These are phyloP conservation scores for Komagataella phaffii DNA, from an alignment of 805 yeast species.

Conservation along the genomic window DNA sequence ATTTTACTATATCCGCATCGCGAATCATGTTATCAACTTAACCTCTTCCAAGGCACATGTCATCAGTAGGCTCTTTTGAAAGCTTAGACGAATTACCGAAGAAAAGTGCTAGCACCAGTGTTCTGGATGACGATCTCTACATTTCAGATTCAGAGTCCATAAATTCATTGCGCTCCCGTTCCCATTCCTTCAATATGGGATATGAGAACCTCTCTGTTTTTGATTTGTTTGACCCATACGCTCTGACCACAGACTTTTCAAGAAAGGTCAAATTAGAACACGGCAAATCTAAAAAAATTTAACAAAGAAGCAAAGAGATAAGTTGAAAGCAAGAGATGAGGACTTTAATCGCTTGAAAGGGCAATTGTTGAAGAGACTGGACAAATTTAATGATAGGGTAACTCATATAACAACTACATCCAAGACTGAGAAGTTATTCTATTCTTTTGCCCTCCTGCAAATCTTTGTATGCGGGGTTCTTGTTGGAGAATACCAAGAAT, in stretches of 20 bases:
- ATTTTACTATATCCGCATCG: not conserved
- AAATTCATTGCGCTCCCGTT: not conserved
- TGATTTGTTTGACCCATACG: constrained; percentile 17
- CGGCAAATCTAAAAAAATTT: constrained; percentile 5
- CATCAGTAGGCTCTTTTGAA: not conserved
- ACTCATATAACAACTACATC: constrained; percentile 26
- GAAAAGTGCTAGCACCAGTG: not conserved
- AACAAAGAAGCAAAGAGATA: constrained; percentile 13
- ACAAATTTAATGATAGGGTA: constrained; percentile 22
- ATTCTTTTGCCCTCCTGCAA: constrained; percentile 54
- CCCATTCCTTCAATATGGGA: not conserved
- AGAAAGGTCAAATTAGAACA: constrained; percentile 5
- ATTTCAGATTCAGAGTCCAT: not conserved
- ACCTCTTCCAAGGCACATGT: not conserved
- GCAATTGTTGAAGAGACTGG: constrained; percentile 16
- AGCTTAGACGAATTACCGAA: not conserved
- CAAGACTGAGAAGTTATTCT: constrained; percentile 65
- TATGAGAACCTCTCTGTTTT: constrained; percentile 14
- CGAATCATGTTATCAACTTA: not conserved
- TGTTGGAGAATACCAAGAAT: constrained; percentile 65
- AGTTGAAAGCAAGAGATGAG: constrained; percentile 12
- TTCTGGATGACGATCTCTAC: not conserved
- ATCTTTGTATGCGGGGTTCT: constrained; percentile 63
- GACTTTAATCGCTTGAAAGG: constrained; percentile 14
- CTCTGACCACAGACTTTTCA: constrained; percentile 11